Evolutionary conservation across 73 alveolate genomes (phyloP), one percentile per base, ranked within the genome.

Genomic region (Paramecium octaurelia): DNA sequence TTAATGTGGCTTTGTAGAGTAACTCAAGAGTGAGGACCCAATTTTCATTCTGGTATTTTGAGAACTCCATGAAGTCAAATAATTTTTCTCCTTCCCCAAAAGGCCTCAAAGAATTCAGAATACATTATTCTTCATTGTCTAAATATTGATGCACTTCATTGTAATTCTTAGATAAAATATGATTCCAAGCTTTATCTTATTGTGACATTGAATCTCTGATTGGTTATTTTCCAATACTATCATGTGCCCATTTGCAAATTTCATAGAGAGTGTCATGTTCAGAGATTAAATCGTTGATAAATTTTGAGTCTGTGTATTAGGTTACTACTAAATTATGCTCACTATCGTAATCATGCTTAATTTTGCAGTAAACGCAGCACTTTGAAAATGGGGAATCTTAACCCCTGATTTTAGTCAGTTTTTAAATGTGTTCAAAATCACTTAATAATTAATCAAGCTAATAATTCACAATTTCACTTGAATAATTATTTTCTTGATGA

Each of bases 61-160:
- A 64, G 11, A 73, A 36, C 5, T 73, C 16, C 87, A 73, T 73
- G 59, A 73, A 73, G 59, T 73, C 87, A 73, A 73, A 73, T 73
- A 73, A 73, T 20, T 34, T 73, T 0, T 34, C 68, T n/a, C 36
- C 59, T n/a, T 40, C 6, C 1, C 87, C 87, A 16, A 73, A 35
- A 29, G 87, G 87, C 24, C 20, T 12, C 7, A 73, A 18, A 38
- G 60, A 36, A 36, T 34, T 36, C 4, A 73, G 18, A 29, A 73
- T 73, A 16, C 36, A 31, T n/a, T 31, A 6, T 14, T 73, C 87
- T 73, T 73, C 87, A 5, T 73, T 68, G 3, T 6, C 35, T 43
- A 73, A 36, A 40, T 36, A 11, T 73, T 40, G 1, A 12, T 36
- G 0, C n/a, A 43, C 87, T 73, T 73, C 6, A 4, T 73, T 64